Conservation (phyloP, 2,329 filamentous ascomycete species). For the Penicillium glabrum region DNA sequence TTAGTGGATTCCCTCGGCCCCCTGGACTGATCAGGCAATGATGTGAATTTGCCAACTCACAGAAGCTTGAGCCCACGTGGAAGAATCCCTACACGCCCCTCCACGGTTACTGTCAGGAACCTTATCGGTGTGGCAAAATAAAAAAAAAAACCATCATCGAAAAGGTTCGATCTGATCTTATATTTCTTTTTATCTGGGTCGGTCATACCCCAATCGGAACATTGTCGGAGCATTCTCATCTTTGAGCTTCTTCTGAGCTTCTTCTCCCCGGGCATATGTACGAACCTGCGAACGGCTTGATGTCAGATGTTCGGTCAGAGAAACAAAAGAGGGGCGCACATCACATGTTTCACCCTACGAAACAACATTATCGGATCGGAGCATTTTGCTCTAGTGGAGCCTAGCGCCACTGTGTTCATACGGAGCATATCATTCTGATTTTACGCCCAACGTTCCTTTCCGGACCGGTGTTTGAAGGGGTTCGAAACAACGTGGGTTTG, state of each 20-base stretch:
- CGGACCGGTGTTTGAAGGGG: neutral
- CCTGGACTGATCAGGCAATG: constrained; percentile 10
- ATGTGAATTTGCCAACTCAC: constrained; percentile 4
- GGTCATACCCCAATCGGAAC: neutral
- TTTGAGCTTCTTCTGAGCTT: neutral
- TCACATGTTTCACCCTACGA: neutral
- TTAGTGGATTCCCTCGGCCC: constrained; percentile 7
- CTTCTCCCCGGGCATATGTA: neutral
- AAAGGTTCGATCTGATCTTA: neutral
- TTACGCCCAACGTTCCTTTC: neutral
- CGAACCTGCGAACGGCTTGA: neutral
- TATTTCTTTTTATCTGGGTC: neutral
- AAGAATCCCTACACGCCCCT: constrained; percentile 9
- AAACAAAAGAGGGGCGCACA: neutral
- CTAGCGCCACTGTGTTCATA: neutral
- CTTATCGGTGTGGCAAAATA: constrained; percentile 14
- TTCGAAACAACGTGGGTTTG: constrained; percentile 4
- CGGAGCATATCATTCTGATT: neutral
- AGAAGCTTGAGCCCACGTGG: constrained; percentile 19
- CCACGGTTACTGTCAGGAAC: constrained; percentile 9
- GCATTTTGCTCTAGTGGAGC: neutral
- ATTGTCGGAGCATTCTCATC: neutral
- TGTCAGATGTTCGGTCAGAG: neutral
- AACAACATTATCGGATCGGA: neutral
- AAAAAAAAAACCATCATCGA: neutral